Evolutionary conservation across 2,329 filamentous ascomycete genomes (phyloP), one percentile per base, ranked within the genome.

Genomic region (Paracorniculantispora psalliotae): DNA sequence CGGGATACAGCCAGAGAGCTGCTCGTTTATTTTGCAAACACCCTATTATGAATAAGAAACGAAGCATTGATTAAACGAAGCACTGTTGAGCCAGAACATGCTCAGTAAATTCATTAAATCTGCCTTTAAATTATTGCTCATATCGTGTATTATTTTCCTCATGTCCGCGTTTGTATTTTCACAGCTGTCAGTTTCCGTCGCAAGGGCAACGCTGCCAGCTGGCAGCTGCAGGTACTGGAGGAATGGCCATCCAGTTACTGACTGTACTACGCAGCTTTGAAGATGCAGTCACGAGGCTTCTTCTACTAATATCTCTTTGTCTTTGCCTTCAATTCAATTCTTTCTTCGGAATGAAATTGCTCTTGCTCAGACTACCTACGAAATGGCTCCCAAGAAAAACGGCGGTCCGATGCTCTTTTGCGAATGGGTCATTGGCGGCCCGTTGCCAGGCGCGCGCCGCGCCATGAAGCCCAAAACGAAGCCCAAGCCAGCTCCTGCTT

Each of bases 341-440:
- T n/a, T 35, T 19, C 1, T 39, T 4, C 47, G 23, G 30, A 3
- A 44, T 49, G 25, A n/a, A 10, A 21, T 35, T 48, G 17, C 26
- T 41, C 1, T 30, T 25, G 15, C 21, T 43, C n/a, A 2, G 25
- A 21, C 2, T 5, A 17, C 13, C 4, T 2, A 30, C 8, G 8
- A 8, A 39, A 60, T 56, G 59, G 26, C 52, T 28, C 47, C 21
- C 21, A 58, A 56, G 47, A 53, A 50, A 17, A 44, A 51, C n/a
- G 21, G 21, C 21, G 54, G 59, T 15, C 59, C 59, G 12, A 15
- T 57, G 19, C 43, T 61, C 26, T 73, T 77, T 43, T 71, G 77
- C 53, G 76, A 79, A 62, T 77, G 77, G 70, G 68, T 73, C 23
- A 70, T 75, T 48, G 74, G 75, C 30, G 71, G 70, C 15, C 73